A percentile compares a stretch with the other conserved stretches of the same genome.
Conservation (phyloP, 2,329 filamentous ascomycete species). For the Fusarium sp. region DNA sequence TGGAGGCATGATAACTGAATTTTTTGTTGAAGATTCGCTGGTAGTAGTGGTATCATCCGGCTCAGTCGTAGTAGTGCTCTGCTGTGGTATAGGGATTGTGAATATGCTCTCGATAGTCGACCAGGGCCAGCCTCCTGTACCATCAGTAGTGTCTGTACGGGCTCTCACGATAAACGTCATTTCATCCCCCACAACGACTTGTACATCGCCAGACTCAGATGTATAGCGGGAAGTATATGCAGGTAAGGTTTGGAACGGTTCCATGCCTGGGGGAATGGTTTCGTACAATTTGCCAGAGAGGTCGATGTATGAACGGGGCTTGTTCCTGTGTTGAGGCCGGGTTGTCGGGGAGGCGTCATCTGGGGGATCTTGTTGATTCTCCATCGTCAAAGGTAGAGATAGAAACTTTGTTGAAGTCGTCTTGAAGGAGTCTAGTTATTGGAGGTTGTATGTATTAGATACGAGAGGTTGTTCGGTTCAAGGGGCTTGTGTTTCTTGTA, state of each 20-base stretch:
- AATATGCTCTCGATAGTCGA: neutral
- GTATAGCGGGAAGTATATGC: neutral
- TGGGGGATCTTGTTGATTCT: neutral
- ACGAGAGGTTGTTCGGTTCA: neutral
- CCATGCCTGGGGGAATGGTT: neutral
- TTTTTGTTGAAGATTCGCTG: neutral
- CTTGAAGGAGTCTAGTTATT: neutral
- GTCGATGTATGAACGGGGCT: neutral
- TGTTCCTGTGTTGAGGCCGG: neutral
- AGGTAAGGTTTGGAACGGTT: neutral
- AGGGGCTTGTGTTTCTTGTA: neutral
- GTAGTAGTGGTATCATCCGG: neutral
- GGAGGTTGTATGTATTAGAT: neutral
- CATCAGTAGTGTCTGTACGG: neutral
- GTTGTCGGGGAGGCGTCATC: neutral
- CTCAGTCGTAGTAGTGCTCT: neutral
- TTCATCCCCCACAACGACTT: no score
- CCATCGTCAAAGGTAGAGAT: neutral
- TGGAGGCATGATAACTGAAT: accelerated
- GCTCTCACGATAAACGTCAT: neutral
- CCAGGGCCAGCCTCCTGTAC: no score
- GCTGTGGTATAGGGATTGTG: neutral
- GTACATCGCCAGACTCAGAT: neutral
- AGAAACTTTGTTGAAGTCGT: no score
- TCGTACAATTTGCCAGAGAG: neutral